A percentile compares a stretch with the other conserved stretches of the same genome.
phyloP scores from a whole-genome alignment of 176 grass and related monocot genomes.

The Paspalum notatum region DNA sequence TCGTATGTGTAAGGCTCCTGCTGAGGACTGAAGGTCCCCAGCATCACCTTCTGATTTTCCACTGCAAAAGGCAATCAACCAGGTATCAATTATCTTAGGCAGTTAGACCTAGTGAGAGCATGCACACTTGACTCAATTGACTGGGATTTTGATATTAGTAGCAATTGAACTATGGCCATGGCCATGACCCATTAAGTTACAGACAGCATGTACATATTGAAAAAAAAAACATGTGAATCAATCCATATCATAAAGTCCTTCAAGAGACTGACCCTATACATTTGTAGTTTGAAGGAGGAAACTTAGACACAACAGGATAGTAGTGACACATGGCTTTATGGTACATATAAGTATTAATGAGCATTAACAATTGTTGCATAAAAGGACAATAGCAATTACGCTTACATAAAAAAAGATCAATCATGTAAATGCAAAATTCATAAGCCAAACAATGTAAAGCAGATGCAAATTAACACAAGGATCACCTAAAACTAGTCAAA shows the following conservation, averaged over 20 bases:
- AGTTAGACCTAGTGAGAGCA: background rate
- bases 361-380: background rate
- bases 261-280: background rate
- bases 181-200: no score
- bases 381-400: background rate
- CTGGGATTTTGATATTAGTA: background rate
- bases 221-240: background rate
- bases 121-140: background rate
- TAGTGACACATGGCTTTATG: background rate
- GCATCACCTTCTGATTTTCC: constrained; percentile 61
- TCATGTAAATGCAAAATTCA: background rate
- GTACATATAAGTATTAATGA: background rate
- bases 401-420: background rate
- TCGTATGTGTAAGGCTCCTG: constrained; percentile 58
- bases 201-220: background rate
- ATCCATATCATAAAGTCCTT: background rate
- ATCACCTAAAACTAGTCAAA: background rate
- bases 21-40: constrained; percentile 65
- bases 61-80: constrained; percentile 33
- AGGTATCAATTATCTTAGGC: background rate
- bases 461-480: background rate
- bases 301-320: background rate
- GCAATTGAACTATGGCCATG: constrained; percentile 18
- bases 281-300: background rate
- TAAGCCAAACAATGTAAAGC: background rate